A percentile compares a stretch with the other conserved stretches of the same genome.
Conservation (phyloP, 805 yeast species). For the Hanseniaspora clermontiae region DNA sequence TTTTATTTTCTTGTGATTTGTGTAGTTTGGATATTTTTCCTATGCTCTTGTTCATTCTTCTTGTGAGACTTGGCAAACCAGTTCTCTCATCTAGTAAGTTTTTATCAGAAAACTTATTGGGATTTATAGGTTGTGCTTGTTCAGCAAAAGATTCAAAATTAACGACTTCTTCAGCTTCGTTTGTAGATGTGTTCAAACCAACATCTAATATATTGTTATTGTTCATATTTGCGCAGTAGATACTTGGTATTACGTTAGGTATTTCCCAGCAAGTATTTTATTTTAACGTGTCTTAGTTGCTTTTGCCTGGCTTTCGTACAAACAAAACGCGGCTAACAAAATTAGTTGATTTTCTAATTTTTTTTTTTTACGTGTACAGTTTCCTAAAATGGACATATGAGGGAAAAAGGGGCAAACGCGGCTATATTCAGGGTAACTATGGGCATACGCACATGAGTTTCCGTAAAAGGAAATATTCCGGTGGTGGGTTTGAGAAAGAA, state of each 20-base stretch:
- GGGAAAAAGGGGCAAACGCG: background rate
- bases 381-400: background rate
- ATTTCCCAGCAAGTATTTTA: too few species aligned
- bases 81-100: slow-evolving; percentile 18
- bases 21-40: background rate
- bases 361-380: background rate
- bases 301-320: background rate
- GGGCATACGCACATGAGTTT: background rate
- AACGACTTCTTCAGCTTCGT: background rate
- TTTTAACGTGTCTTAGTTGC: background rate
- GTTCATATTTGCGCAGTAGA: background rate
- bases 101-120: slow-evolving; percentile 9
- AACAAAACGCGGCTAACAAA: too few species aligned
- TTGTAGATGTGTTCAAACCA: background rate
- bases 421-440: background rate
- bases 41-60: slow-evolving; percentile 33
- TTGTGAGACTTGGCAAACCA: slow-evolving; percentile 33
- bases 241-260: background rate
- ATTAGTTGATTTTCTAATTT: background rate
- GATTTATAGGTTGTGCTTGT: background rate
- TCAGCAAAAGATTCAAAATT: background rate
- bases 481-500: background rate
- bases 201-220: slow-evolving; percentile 10
- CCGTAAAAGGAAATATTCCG: slow-evolving; percentile 1
- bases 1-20: background rate